These are phyloP conservation scores for Penicillium sp. DNA, from an alignment of 2,329 filamentous ascomycete genomes.

Conservation along the genomic window DNA sequence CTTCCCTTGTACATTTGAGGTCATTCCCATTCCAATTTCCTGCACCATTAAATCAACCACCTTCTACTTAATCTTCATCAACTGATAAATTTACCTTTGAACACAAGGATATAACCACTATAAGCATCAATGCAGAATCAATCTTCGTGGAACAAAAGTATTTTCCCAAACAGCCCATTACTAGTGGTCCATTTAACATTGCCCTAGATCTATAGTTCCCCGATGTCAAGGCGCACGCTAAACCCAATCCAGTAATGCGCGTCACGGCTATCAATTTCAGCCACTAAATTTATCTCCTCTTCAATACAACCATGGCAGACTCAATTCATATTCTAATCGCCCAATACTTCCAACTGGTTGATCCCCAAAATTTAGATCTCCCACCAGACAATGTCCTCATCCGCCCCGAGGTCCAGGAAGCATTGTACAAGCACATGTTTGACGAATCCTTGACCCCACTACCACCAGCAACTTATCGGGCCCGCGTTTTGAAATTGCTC, in stretches of 20 bases:
- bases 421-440: slow-evolving; percentile 68
- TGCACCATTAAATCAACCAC: too few relatives aligned
- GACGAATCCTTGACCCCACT: slow-evolving; percentile 55
- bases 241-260: background rate
- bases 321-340: slow-evolving; percentile 46
- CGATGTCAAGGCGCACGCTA: background rate
- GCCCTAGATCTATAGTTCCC: background rate
- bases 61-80: too few relatives aligned
- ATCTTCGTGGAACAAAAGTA: too few relatives aligned
- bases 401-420: slow-evolving; percentile 62
- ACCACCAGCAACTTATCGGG: slow-evolving; percentile 69
- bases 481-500: slow-evolving; percentile 72
- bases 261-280: background rate
- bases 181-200: background rate
- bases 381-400: slow-evolving; percentile 62
- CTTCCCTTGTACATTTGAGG: too few relatives aligned
- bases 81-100: too few relatives aligned
- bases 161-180: background rate
- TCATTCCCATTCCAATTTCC: too few relatives aligned
- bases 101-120: too few relatives aligned
- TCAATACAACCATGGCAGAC: slow-evolving; percentile 10
- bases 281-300: background rate
- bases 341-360: slow-evolving; percentile 79
- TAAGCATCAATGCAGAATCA: too few relatives aligned
- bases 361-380: slow-evolving; percentile 61